Percentiles rank a stretch among this genome's conserved stretches.
Conservation (phyloP, 2,329 filamentous ascomycete species). For the Hymenotorrendiella dingleyae region DNA sequence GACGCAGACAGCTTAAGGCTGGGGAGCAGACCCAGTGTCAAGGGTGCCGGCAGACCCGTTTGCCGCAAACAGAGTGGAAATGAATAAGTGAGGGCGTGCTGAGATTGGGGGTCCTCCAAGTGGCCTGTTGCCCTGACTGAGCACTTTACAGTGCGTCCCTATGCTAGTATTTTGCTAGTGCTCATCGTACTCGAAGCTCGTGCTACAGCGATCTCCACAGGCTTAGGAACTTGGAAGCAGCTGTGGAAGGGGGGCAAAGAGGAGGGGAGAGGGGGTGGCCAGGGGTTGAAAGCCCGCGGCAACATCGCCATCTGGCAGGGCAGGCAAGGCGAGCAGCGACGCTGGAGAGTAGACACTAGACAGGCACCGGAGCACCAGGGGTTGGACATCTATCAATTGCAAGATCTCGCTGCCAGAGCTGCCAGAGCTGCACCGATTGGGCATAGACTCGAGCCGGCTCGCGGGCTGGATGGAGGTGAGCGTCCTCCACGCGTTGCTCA, state of each 20-base stretch:
- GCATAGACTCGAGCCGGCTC: slow-evolving; percentile 6
- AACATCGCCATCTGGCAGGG: background rate
- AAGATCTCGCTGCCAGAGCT: too few relatives aligned
- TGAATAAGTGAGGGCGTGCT: slow-evolving; percentile 10
- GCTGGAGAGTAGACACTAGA: background rate
- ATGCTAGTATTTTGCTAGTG: too few relatives aligned
- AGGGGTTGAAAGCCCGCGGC: background rate
- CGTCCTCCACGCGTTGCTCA: slow-evolving; percentile 9
- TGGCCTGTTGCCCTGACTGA: background rate
- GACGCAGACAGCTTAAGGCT: slow-evolving; percentile 9
- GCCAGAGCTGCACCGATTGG: slow-evolving; percentile 5
- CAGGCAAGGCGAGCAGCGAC: background rate
- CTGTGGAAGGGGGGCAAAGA: background rate
- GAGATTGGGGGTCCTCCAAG: background rate
- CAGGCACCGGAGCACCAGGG: background rate
- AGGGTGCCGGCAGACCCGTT: slow-evolving; percentile 21
- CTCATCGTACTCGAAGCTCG: background rate
- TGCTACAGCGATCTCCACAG: background rate
- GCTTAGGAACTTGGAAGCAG: background rate
- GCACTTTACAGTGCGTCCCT: too few relatives aligned
- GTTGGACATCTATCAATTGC: background rate
- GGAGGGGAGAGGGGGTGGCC: background rate
- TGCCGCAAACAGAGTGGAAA: slow-evolving; percentile 25
- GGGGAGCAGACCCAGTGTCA: slow-evolving; percentile 3
- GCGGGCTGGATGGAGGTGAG: background rate